A percentile compares a stretch with the other conserved stretches of the same genome.
Evolutionary conservation across 1,284 basidiomycete genomes (phyloP).

Genomic region (Austroboletus novae-zelandiae): DNA sequence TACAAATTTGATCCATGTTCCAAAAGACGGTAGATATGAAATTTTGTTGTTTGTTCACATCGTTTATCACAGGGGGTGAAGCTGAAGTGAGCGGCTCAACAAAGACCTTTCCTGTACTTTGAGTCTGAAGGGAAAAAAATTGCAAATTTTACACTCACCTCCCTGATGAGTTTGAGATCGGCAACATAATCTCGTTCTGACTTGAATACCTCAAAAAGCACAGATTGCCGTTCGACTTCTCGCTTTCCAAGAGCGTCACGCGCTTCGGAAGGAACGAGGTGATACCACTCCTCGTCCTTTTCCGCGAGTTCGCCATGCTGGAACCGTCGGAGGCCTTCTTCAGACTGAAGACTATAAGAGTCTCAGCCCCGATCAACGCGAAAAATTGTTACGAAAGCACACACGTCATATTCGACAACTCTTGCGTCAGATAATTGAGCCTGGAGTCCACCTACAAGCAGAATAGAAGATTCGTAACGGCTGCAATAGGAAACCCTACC

Average conservation of each 20-base stretch:
- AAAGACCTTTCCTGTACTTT: slow-evolving; percentile 50
- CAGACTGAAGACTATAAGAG: slow-evolving; percentile 49
- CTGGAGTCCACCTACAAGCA: slow-evolving; percentile 27
- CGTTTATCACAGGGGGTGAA: slow-evolving; percentile 54
- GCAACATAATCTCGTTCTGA: slow-evolving; percentile 77
- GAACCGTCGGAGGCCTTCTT: slow-evolving; percentile 62
- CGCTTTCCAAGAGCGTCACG: slow-evolving; percentile 64
- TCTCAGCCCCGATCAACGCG: slow-evolving; percentile 17
- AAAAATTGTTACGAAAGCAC: slow-evolving; percentile 26
- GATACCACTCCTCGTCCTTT: slow-evolving; percentile 73
- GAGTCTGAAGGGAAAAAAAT: background rate
- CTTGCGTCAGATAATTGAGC: slow-evolving; percentile 41
- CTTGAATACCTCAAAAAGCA: slow-evolving; percentile 81
- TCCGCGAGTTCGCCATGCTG: slow-evolving; percentile 60
- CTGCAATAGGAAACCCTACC: slow-evolving; percentile 16
- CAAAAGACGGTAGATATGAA: slow-evolving; percentile 77
- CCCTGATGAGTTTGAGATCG: slow-evolving; percentile 66
- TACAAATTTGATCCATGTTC: slow-evolving; percentile 63
- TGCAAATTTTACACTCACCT: slow-evolving; percentile 41
- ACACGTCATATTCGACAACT: slow-evolving; percentile 55
- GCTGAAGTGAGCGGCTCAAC: slow-evolving; percentile 57
- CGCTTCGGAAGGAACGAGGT: slow-evolving; percentile 66
- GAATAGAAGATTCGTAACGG: slow-evolving; percentile 1
- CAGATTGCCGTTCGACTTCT: slow-evolving; percentile 77
- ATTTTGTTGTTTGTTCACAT: slow-evolving; percentile 44